A percentile compares a stretch with the other conserved stretches of the same genome.
phyloP scores from a whole-genome alignment of 148 eudicot genomes.

The Bassia scoparia region DNA sequence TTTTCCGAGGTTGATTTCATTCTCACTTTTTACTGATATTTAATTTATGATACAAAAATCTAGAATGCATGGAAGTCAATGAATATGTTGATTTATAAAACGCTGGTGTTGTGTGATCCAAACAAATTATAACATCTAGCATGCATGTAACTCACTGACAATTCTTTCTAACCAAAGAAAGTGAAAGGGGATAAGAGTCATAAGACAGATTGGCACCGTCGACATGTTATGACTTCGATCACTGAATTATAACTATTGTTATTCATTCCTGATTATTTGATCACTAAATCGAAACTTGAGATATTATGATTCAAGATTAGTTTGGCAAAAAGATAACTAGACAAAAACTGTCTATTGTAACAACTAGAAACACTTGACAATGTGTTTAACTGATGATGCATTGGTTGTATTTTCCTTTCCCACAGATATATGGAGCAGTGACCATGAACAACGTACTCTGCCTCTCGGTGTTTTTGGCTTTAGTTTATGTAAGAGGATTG shows the following conservation, averaged over 20 bases:
- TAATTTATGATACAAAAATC: not conserved
- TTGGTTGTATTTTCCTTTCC: not conserved
- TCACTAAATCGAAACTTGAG: no score
- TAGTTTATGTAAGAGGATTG: constrained; percentile 76
- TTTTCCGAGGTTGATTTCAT: constrained; percentile 71
- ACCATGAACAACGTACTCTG: constrained; percentile 87
- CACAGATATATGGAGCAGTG: constrained; percentile 79
- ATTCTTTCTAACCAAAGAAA: no score
- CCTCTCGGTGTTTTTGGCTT: constrained; percentile 78
- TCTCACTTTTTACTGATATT: not conserved
- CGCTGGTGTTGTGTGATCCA: not conserved
- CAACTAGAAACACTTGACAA: not conserved
- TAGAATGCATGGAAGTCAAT: not conserved
- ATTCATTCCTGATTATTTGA: no score
- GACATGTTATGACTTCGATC: not conserved
- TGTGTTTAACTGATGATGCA: not conserved
- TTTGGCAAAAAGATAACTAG: no score
- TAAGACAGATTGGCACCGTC: not conserved
- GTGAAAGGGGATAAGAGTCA: no score
- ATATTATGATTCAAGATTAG: no score
- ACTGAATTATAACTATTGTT: no score
- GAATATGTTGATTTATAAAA: not conserved
- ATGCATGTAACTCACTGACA: no score
- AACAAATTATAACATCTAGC: no score
- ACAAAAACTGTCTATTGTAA: not conserved